Evolutionary conservation across 345 rosid species (phyloP).

Genomic region (Sisymbrium altissimum): DNA sequence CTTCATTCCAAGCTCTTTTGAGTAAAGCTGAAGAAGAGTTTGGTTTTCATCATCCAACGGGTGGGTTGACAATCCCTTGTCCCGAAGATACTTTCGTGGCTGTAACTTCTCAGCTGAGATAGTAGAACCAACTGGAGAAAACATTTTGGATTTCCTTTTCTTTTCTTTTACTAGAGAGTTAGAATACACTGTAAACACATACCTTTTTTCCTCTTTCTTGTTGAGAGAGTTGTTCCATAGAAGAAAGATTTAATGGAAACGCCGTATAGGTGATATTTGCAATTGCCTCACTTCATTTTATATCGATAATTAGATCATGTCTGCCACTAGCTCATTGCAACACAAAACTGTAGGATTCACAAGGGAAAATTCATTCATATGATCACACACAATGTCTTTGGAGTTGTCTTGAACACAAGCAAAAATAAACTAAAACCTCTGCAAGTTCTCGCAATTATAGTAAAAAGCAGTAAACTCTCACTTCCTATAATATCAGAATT

Average conservation of each 20-base stretch:
- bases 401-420: too few relatives aligned
- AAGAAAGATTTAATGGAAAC: too few relatives aligned
- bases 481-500: too few relatives aligned
- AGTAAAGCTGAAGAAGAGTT: constrained; percentile 43
- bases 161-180: not conserved
- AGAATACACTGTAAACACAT: not conserved
- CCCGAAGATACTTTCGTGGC: constrained; percentile 37
- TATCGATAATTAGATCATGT: not conserved
- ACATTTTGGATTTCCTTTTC: not conserved
- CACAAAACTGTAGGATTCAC: not conserved
- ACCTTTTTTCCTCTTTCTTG: not conserved
- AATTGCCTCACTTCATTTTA: too few relatives aligned
- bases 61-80: constrained; percentile 50
- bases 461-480: too few relatives aligned
- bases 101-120: constrained; percentile 29
- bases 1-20: not conserved
- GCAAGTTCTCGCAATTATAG: too few relatives aligned
- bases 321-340: not conserved
- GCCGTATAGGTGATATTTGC: too few relatives aligned
- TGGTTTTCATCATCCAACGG: constrained; percentile 44
- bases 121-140: not conserved
- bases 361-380: too few relatives aligned
- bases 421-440: too few relatives aligned
- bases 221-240: not conserved
- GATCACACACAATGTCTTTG: too few relatives aligned